Evolutionary conservation across 768 basidiomycete genomes (phyloP).

Genomic region (Rhodosporidiobolus odoratus): DNA sequence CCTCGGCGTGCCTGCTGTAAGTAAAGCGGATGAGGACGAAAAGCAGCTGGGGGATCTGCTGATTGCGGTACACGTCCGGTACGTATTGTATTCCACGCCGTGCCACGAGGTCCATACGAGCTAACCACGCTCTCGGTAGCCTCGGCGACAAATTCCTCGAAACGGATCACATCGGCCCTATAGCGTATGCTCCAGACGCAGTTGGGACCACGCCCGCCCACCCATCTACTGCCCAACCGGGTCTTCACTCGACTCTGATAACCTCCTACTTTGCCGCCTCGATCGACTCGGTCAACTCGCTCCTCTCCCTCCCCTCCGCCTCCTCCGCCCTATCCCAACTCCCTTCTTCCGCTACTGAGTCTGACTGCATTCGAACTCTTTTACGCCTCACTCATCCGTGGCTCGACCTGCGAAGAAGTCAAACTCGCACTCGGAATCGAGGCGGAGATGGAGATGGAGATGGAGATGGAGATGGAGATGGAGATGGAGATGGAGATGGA

Average conservation of each 20-base stretch:
- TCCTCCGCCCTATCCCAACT: neutral
- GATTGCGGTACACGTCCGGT: conserved; percentile 35
- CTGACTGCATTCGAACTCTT: neutral
- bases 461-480: no score
- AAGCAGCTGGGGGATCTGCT: conserved; percentile 17
- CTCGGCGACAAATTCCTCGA: conserved; percentile 39
- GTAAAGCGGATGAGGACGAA: neutral
- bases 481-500: no score
- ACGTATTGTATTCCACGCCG: neutral
- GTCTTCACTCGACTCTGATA: conserved; percentile 2
- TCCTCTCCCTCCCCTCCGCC: conserved; percentile 1
- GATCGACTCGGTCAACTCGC: conserved; percentile 14
- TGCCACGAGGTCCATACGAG: neutral
- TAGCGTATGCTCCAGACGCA: neutral
- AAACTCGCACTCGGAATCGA: no score
- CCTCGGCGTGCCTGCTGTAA: neutral
- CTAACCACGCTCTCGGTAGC: neutral
- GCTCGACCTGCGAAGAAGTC: no score
- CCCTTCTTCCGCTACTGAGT: neutral
- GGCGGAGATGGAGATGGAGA: no score
- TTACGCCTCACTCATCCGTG: neutral
- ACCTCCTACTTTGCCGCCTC: conserved; percentile 26
- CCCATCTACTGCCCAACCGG: neutral
- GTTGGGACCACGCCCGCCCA: neutral
- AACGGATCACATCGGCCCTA: conserved; percentile 17